Evolutionary conservation across 495 filamentous ascomycete genomes (phyloP).

Genomic region (Terfezia claveryi): DNA sequence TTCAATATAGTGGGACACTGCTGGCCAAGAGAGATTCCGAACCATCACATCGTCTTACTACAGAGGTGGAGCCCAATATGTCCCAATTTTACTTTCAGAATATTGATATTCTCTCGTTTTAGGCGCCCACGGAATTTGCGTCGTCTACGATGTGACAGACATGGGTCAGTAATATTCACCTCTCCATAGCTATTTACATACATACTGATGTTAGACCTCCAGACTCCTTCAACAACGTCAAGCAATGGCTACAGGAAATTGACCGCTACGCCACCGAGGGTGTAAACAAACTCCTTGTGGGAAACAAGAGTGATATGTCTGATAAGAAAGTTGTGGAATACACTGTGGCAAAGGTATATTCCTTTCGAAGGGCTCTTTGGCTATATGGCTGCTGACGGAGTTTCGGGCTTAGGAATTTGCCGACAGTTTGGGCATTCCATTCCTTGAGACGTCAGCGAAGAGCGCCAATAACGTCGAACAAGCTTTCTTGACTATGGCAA

Average conservation of each 20-base stretch:
- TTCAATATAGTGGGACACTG: constrained; percentile 73
- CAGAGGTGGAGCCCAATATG: constrained; percentile 31
- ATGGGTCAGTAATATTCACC: constrained; percentile 32
- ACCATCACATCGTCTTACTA: constrained; percentile 99
- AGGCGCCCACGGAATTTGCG: constrained; percentile 88
- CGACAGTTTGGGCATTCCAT: constrained; percentile 95
- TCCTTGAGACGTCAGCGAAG: constrained; percentile 98
- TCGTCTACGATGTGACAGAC: constrained; percentile 98
- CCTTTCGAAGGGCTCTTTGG: neutral
- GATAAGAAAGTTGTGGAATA: constrained; percentile 99
- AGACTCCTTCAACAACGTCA: constrained; percentile 99
- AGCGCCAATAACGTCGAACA: constrained; percentile 98
- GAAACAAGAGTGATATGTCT: constrained; percentile 99
- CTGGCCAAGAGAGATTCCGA: constrained; percentile 96
- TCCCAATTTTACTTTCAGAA: constrained; percentile 1
- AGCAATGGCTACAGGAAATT: constrained; percentile 99
- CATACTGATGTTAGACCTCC: neutral
- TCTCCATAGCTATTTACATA: constrained; percentile 2
- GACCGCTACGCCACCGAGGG: constrained; percentile 97
- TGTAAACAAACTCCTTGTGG: constrained; percentile 95
- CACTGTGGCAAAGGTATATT: constrained; percentile 84
- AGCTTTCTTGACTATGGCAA: constrained; percentile 98
- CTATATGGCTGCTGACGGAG: constrained; percentile 7
- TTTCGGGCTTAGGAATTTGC: constrained; percentile 60
- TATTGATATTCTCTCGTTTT: neutral